Base-by-base conservation (phyloP, 2,329 filamentous ascomycete genomes). In the Colletotrichum karsti region DNA sequence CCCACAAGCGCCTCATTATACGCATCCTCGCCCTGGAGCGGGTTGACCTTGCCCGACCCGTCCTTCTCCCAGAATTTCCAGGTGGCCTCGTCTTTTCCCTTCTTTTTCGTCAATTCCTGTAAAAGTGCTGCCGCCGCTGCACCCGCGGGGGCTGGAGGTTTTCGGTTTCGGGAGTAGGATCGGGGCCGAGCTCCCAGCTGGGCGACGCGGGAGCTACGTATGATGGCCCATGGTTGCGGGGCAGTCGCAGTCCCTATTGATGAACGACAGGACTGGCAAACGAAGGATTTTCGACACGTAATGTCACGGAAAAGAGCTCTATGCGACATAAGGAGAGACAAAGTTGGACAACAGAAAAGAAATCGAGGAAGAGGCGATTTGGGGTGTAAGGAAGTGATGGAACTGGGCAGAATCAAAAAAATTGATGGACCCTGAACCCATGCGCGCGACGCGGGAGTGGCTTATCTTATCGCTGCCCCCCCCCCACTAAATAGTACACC, bases 51-150 rank as follows among this genome's bases (percentile, higher is more conserved):
- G 30, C 81, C 81, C 33, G 75, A 70, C 3, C 78, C 77, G 13
- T 79, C 79, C 72, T 87, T 82, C 61, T 88, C 84, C 68, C 85
- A 88, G 72, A 81, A 87, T 8, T 81, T 79, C 10, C 87, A 78
- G 3, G 77, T 70, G 22, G 69, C 39, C 12, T 68, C 65, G 15
- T 60, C 72, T 12, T 55, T 44, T 70, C 65, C 42, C 41, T 68
- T 44, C 24, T 64, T 42, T 24, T 64, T 10, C 58, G 62, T 55
- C 13, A 71, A 44, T 8, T 74, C 70, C 33, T 69, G 70, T 7
- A 74, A 53, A 9, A 80, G 73, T 4, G 67, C 50, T 15, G 63
- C 48, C 7, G 67, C 58, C 15, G 69, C 69, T n/a, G 33, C 33
- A 35, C 33, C 33, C 15, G 10, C 10, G 10, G 33, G 33, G 10